A percentile compares a stretch with the other conserved stretches of the same genome.
phyloP scores from a whole-genome alignment of 495 filamentous ascomycete genomes.

The Haplographium delicatum region DNA sequence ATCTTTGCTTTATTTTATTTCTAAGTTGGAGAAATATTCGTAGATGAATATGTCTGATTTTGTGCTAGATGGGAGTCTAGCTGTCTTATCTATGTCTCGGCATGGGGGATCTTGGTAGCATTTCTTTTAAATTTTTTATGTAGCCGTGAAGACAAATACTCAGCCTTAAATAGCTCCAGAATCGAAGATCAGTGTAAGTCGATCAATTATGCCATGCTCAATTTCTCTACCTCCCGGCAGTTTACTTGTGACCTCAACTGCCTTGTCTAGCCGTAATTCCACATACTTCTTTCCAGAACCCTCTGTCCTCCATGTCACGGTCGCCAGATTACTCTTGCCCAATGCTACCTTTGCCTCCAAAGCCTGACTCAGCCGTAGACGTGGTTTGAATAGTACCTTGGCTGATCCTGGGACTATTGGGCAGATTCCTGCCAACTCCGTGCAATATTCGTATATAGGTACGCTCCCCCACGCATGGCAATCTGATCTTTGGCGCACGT shows the following conservation, averaged over 20 bases:
- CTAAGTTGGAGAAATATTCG: too few species aligned
- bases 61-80: too few species aligned
- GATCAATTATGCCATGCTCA: conserved; percentile 27
- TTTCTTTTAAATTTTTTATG: too few species aligned
- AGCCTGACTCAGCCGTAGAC: conserved; percentile 23
- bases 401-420: conserved; percentile 24
- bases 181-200: not conserved
- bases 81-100: too few species aligned
- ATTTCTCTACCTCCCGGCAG: conserved; percentile 20
- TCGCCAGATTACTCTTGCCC: conserved; percentile 29
- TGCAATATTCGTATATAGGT: conserved; percentile 36
- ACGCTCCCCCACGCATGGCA: conserved; percentile 41
- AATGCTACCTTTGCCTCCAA: conserved; percentile 30
- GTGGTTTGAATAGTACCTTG: conserved; percentile 30
- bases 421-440: conserved; percentile 29
- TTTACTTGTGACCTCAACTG: conserved; percentile 27
- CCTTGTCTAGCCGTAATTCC: conserved; percentile 24
- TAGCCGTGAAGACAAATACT: too few species aligned
- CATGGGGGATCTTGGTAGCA: too few species aligned
- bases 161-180: not conserved
- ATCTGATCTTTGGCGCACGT: conserved; percentile 35
- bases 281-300: conserved; percentile 18
- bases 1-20: too few species aligned
- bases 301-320: conserved; percentile 24
- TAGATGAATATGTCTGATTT: too few species aligned